Evolutionary conservation across 768 basidiomycete species (phyloP), one percentile per base, ranked within the genome.

Genomic region (Boletus huronensis): DNA sequence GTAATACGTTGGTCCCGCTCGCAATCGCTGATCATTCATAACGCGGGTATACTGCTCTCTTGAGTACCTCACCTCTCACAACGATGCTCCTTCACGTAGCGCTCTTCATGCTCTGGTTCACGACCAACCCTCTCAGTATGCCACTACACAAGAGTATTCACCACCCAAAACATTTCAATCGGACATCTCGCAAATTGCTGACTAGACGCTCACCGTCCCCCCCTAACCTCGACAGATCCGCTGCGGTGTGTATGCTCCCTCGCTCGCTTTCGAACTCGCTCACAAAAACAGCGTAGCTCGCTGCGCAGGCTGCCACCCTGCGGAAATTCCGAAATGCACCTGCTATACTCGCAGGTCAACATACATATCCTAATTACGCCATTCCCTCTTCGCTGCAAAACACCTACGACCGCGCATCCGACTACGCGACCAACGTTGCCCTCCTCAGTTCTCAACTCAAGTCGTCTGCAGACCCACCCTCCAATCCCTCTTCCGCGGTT

Each of bases 321-420:
- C 54, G 41, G 2, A 67, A 66, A 50, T 68, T 62, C 16, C 48
- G 31, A 44, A 53, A 58, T 17, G 65, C 63, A 4, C 56, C 58
- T 26, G 42, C 54, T 14, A 35, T 67, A 17, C 44, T 66, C 0
- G 48, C 57, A 35, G 50, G 52, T 21, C 52, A 54, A 11, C 43
- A 48, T 13, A 54, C 46, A 13, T 55, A 23, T 17, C 43, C 53
- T 13, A 36, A 50, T 25, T 57, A 62, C 19, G 7, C 13, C 26
- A 45, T 67, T 16, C 52, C 65, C 14, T 21, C 55, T 7, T 53
- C 55, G 3, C 57, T 66, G 4, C 54, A 50, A 52, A 28, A 21
- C 9, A 9, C 45, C 28, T 65, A 64, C 45, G 29, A 65, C 50
- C 55, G 39, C 19, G 62, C 63, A 11, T 62, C 64, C 52, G 65